Conservation (phyloP, 495 filamentous ascomycete genomes). For the Cercophora scortea region DNA sequence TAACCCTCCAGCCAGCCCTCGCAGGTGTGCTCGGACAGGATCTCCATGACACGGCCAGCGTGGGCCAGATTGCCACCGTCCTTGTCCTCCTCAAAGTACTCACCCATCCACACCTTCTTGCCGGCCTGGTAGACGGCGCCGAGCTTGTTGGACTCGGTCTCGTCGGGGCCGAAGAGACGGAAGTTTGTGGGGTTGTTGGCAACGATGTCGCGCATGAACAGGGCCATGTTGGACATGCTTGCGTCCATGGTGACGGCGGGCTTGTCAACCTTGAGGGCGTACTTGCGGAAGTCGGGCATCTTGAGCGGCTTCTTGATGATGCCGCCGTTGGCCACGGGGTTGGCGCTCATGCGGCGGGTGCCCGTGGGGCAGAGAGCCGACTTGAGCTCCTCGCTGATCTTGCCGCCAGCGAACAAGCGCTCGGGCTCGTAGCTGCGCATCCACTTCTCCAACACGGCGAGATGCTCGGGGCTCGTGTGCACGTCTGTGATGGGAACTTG, state of each 20-base stretch:
- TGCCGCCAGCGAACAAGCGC: slow-evolving; percentile 54
- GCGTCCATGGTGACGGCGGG: slow-evolving; percentile 40
- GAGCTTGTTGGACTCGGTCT: slow-evolving; percentile 72
- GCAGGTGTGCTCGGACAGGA: slow-evolving; percentile 66
- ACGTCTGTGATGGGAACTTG: slow-evolving; percentile 65
- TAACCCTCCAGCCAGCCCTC: slow-evolving; percentile 76
- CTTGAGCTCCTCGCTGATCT: slow-evolving; percentile 50
- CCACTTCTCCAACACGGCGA: slow-evolving; percentile 60
- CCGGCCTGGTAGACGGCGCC: slow-evolving; percentile 56
- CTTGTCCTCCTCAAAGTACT: slow-evolving; percentile 63
- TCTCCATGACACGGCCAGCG: slow-evolving; percentile 67
- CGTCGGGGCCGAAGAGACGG: slow-evolving; percentile 66
- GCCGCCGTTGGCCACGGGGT: slow-evolving; percentile 65
- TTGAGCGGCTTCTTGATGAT: slow-evolving; percentile 51
- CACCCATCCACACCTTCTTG: slow-evolving; percentile 71
- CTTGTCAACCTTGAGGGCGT: slow-evolving; percentile 47
- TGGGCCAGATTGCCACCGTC: slow-evolving; percentile 60
- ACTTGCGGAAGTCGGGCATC: slow-evolving; percentile 58
- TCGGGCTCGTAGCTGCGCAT: slow-evolving; percentile 64
- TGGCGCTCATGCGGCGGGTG: slow-evolving; percentile 59
- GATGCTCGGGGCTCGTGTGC: slow-evolving; percentile 46
- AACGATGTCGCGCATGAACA: slow-evolving; percentile 55
- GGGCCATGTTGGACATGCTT: slow-evolving; percentile 59
- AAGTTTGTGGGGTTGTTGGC: slow-evolving; percentile 53
- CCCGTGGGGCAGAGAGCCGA: slow-evolving; percentile 50